Conservation (phyloP, 2,329 filamentous ascomycete genomes). For the Aureobasidium musti region DNA sequence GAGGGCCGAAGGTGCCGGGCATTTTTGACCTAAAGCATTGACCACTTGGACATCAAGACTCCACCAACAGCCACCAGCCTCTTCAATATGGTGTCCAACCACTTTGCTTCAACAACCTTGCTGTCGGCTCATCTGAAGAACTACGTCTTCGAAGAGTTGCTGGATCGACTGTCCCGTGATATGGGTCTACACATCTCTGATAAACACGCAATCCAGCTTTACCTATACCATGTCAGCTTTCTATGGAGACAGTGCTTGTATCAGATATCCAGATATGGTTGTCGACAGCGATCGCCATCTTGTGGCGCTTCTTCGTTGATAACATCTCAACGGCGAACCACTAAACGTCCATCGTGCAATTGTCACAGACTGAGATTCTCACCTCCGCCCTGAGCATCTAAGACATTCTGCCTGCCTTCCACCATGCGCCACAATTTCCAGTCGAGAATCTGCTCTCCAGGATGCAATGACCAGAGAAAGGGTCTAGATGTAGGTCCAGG, state of each 20-base stretch:
- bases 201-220: not conserved
- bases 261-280: not conserved
- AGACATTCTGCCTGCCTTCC: not conserved
- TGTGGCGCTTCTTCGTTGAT: slow-evolving; percentile 6
- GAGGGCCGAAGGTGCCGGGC: not conserved
- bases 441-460: not conserved
- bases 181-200: not conserved
- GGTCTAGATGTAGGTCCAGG: slow-evolving; percentile 1
- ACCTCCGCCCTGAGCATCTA: not conserved
- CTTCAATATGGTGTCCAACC: not conserved
- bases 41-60: not conserved
- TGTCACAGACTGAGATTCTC: not conserved
- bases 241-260: not conserved
- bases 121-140: no score
- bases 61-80: slow-evolving; percentile 4
- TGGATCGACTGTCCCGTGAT: not conserved
- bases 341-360: slow-evolving; percentile 10
- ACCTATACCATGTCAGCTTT: not conserved
- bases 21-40: not conserved
- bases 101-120: not conserved
- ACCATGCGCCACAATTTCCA: not conserved
- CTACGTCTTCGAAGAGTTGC: not conserved
- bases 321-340: slow-evolving; percentile 10
- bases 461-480: not conserved
- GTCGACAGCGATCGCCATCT: not conserved